A percentile compares a stretch with the other conserved stretches of the same genome.
These are phyloP conservation scores for Sordariomycetes sp. DNA, from an alignment of 2,329 filamentous ascomycete species.

Conservation along the genomic window DNA sequence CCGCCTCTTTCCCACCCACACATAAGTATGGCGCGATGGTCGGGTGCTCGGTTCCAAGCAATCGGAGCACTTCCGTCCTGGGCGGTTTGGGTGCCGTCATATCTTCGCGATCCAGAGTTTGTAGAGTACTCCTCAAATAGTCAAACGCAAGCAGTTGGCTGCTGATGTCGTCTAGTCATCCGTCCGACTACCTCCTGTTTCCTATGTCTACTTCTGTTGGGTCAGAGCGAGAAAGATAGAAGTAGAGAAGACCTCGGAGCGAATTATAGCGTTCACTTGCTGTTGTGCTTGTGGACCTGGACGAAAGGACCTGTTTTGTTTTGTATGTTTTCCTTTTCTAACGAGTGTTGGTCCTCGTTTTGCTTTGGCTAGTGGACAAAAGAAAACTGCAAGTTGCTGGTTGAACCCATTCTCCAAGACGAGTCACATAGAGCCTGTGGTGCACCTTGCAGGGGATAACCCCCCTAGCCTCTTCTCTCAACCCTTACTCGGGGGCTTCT, in stretches of 20 bases:
- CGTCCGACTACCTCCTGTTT: not conserved
- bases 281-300: conserved; percentile 1
- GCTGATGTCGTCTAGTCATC: conserved; percentile 3
- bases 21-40: not conserved
- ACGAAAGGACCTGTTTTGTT: conserved; percentile 2
- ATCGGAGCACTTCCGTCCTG: not conserved
- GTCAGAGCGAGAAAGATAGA: not conserved
- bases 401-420: not conserved
- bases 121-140: not conserved
- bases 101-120: not conserved
- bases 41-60: not conserved
- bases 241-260: not conserved
- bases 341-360: not conserved
- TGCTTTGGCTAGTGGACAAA: not conserved
- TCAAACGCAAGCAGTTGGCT: conserved; percentile 2
- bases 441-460: conserved; percentile 1
- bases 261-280: conserved; percentile 1
- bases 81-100: not conserved
- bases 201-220: not conserved
- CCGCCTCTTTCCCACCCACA: not conserved
- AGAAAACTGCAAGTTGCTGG: conserved; percentile 4
- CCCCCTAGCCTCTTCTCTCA: not conserved
- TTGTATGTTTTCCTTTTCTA: conserved; percentile 1
- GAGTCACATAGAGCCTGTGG: not conserved
- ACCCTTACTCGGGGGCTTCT: not conserved